A percentile compares a stretch with the other conserved stretches of the same genome.
phyloP scores from a whole-genome alignment of 2,329 filamentous ascomycete genomes.

The Fusarium neocosmosporiellum region DNA sequence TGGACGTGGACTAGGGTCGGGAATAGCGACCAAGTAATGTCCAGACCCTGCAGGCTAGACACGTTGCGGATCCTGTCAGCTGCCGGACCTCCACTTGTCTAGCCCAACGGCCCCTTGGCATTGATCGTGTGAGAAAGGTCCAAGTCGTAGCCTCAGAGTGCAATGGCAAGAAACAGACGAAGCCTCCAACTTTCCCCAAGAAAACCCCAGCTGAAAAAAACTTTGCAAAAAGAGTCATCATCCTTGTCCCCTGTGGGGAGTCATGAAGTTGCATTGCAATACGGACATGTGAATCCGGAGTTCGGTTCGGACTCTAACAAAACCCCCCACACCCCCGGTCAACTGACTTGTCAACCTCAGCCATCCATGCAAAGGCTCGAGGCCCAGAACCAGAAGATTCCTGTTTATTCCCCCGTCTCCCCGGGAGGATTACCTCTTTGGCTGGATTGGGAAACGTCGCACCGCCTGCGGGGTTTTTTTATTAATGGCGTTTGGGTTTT shows the following conservation, averaged over 20 bases:
- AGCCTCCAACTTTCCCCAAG: background rate
- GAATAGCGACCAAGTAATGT: background rate
- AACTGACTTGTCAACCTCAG: slow-evolving; percentile 34
- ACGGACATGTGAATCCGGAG: slow-evolving; percentile 34
- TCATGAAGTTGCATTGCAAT: slow-evolving; percentile 15
- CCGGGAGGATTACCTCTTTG: slow-evolving; percentile 35
- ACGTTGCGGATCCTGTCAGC: slow-evolving; percentile 16
- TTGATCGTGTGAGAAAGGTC: background rate
- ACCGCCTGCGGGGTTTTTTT: slow-evolving; percentile 26
- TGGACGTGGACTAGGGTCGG: background rate
- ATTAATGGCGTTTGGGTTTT: slow-evolving; percentile 16
- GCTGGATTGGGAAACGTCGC: slow-evolving; percentile 31
- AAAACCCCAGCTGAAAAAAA: background rate
- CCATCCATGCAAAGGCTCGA: slow-evolving; percentile 14
- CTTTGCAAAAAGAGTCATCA: slow-evolving; percentile 1
- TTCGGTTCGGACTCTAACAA: slow-evolving; percentile 5
- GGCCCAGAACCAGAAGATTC: slow-evolving; percentile 28
- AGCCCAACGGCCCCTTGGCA: background rate
- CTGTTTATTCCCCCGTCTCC: slow-evolving; percentile 19
- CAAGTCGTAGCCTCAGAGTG: background rate
- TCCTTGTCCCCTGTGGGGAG: slow-evolving; percentile 31
- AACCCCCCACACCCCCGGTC: slow-evolving; percentile 19
- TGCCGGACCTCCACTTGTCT: background rate
- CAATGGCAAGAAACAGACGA: background rate
- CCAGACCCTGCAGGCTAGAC: slow-evolving; percentile 16